Evolutionary conservation across 2,329 filamentous ascomycete genomes (phyloP).

Genomic region (Fusarium vanettenii): DNA sequence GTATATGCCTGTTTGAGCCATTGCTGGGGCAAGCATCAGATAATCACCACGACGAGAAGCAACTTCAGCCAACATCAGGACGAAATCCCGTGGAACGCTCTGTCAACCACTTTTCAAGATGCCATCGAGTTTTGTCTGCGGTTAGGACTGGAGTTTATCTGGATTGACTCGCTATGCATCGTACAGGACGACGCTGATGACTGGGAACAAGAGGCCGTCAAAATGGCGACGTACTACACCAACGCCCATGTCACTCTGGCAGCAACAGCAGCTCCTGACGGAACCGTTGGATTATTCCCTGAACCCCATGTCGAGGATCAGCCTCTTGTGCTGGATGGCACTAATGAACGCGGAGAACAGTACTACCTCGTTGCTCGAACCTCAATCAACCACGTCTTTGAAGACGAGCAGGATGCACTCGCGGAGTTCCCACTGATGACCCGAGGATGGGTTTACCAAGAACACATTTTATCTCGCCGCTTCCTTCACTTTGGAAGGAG

Average conservation of each 20-base stretch:
- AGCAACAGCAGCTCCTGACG: neutral
- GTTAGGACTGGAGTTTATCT: neutral
- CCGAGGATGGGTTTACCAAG: neutral
- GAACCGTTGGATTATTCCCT: neutral
- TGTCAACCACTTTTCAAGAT: neutral
- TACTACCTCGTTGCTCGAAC: neutral
- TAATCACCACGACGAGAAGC: neutral
- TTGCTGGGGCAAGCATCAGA: neutral
- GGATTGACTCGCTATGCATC: neutral
- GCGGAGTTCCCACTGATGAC: neutral
- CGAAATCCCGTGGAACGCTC: neutral
- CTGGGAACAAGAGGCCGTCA: neutral
- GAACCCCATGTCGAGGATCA: neutral
- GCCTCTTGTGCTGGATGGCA: neutral
- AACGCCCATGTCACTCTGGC: neutral
- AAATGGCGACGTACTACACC: neutral
- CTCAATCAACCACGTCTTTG: neutral
- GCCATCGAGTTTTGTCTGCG: neutral
- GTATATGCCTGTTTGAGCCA: neutral
- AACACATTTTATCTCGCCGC: neutral
- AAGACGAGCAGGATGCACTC: neutral
- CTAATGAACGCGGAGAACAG: neutral
- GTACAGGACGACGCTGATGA: neutral
- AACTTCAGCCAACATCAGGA: neutral
- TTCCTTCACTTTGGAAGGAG: neutral